These are phyloP conservation scores for Theileria orientalis DNA, from an alignment of 169 alveolate genomes.

Conservation along the genomic window DNA sequence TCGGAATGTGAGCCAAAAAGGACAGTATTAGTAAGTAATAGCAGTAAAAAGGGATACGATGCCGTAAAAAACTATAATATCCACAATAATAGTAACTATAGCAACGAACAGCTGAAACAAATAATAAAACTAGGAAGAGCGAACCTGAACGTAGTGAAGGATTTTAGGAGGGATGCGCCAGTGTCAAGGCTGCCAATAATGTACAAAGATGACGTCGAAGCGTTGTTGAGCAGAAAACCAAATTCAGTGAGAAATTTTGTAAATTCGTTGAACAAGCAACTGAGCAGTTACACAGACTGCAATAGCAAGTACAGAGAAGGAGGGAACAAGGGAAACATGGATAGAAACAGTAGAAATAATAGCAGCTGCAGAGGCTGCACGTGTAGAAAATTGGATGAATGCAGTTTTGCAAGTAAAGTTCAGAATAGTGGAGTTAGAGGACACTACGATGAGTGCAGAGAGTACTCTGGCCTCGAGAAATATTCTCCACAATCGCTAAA, in stretches of 20 bases:
- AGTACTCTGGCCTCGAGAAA: too few relatives aligned
- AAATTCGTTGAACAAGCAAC: constrained; percentile 43
- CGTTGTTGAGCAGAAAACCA: constrained; percentile 51
- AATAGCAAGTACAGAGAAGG: too few relatives aligned
- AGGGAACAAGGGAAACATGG: not conserved
- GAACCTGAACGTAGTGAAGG: not conserved
- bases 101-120: too few relatives aligned
- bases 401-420: not conserved
- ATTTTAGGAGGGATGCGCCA: not conserved
- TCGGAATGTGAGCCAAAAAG: too few relatives aligned
- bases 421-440: too few relatives aligned
- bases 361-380: not conserved
- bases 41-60: too few relatives aligned
- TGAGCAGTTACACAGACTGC: constrained; percentile 7
- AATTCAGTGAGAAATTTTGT: constrained; percentile 47
- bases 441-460: too few relatives aligned
- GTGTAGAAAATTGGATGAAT: not conserved
- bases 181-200: constrained; percentile 23
- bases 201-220: constrained; percentile 53
- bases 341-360: not conserved
- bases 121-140: too few relatives aligned
- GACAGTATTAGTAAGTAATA: too few relatives aligned
- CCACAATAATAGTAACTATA: too few relatives aligned
- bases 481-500: too few relatives aligned
- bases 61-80: too few relatives aligned